Evolutionary conservation across 805 yeast species (phyloP), one percentile per base, ranked within the genome.

Genomic region (Kodamaea nitidulidarum): DNA sequence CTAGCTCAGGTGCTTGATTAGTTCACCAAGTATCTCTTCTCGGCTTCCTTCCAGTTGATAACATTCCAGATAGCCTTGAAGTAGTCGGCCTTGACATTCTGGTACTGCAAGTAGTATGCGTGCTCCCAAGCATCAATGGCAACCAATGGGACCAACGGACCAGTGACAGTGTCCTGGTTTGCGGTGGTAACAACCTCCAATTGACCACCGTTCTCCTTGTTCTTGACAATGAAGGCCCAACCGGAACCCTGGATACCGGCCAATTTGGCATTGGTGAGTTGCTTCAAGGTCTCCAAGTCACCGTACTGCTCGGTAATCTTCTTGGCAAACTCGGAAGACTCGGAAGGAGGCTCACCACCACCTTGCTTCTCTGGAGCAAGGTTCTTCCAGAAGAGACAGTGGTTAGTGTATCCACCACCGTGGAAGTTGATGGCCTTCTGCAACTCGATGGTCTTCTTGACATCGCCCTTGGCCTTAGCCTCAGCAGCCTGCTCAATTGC

Each of bases 101-200:
- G 82, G 73, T 88, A 88, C 67, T 88, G 96, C 65, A 88, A 74
- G 75, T 88, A 88, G 75, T 88, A 88, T 40, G 96, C 96, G 59
- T 88, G 96, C 67, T 88, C 96, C 96, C 96, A 88, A 44, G 95
- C 95, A 55, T 88, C 96, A 58, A 88, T 84, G 39, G 95, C 96
- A 41, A 88, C 75, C 54, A 88, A 67, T 32, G 96, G 95, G 34
- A 76, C 69, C 60, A 78, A 73, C 7, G 76, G 60, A 35, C 86
- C 85, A 35, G 80, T 70, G 29, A 84, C 88, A 12, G 93, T 84
- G 65, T 88, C 96, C 68, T 88, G 96, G 73, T 88, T 88, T 51
- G 78, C 71, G 50, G 86, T 84, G 61, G 85, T 84, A 40, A 86
- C 82, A 40, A 88, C 83, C 48, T 85, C 95, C 51, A 88, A 61